Evolutionary conservation across 352 stramenopile species (phyloP), one percentile per base, ranked within the genome.

Genomic region (Phytophthora idaei): DNA sequence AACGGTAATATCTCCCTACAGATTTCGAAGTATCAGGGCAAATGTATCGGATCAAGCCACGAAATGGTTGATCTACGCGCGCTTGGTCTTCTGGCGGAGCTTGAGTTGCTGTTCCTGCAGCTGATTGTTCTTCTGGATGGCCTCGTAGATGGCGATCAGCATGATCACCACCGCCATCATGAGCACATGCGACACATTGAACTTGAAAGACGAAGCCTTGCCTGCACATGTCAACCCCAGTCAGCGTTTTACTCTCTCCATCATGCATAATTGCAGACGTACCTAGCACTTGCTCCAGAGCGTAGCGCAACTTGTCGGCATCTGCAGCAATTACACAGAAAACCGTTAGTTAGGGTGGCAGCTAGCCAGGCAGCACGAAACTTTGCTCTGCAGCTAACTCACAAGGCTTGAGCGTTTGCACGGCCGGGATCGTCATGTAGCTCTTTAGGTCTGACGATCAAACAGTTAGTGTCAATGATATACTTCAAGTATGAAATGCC

Each of bases 141-240:
- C 85, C 48, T 92, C 88, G 71, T 83, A 90, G 34, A 94, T 78
- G 29, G 87, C 87, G 21, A 94, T 64, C 42, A 94, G 64, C 69
- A 90, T 72, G 71, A 93, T 78, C 52, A 93, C 82, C 31, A 93
- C 73, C 31, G 80, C 80, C 83, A 94, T 92, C 71, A 90, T 77
- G 34, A 93, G 77, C 68, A 93, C 85, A 70, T 93, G 87, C 57
- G 83, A 83, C 5, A 94, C 65, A 34, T 81, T 93, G 69, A 93
- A 93, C 72, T 93, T 93, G 67, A 94, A 78, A 49, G 80, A 60
- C 48, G 85, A 81, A 27, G 85, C 85, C 59, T 92, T 93, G 77
- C 87, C 68, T 76, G 46, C 51, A 62, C 27, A 11, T 29, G 47
- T 14, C 14, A 56, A 56, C 3, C 34, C 53, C 51, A 64, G 32